A percentile compares a stretch with the other conserved stretches of the same genome.
Evolutionary conservation across 331 rosid species (phyloP).

Genomic region (Ulmus americana): DNA sequence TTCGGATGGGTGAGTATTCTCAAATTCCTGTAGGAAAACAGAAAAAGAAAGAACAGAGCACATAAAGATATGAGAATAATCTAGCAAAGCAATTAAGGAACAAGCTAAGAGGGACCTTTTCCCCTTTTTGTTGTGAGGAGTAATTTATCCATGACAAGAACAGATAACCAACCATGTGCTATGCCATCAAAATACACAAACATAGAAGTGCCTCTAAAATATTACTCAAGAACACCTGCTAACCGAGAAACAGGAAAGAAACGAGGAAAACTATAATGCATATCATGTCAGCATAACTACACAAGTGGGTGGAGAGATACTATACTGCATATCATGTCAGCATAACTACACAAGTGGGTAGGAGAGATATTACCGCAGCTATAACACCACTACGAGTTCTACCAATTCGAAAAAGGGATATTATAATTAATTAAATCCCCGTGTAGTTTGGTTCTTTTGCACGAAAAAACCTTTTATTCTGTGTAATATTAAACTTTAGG

Average conservation of each 20-base stretch:
- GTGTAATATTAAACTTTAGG: too few relatives aligned
- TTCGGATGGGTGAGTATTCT: conserved; percentile 25
- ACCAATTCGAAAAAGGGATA: background rate
- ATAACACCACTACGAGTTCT: background rate
- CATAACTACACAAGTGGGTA: too few relatives aligned
- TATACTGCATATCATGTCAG: too few relatives aligned
- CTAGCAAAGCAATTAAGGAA: background rate
- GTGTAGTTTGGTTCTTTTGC: too few relatives aligned
- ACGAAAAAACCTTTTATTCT: too few relatives aligned
- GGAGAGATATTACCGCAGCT: background rate
- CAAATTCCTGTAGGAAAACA: conserved; percentile 41
- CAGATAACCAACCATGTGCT: background rate
- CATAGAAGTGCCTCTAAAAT: background rate
- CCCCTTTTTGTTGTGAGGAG: background rate
- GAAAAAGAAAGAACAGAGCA: background rate
- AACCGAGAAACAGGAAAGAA: background rate
- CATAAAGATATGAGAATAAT: background rate
- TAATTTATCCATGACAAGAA: background rate
- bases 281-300: too few relatives aligned
- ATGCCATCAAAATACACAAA: background rate
- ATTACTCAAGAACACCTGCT: background rate
- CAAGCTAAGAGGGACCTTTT: background rate
- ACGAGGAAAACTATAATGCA: too few relatives aligned
- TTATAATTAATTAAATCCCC: too few relatives aligned
- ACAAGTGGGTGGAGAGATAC: background rate